Evolutionary conservation across 495 filamentous ascomycete species (phyloP), one percentile per base, ranked within the genome.

Genomic region (Amniculicola lignicola): DNA sequence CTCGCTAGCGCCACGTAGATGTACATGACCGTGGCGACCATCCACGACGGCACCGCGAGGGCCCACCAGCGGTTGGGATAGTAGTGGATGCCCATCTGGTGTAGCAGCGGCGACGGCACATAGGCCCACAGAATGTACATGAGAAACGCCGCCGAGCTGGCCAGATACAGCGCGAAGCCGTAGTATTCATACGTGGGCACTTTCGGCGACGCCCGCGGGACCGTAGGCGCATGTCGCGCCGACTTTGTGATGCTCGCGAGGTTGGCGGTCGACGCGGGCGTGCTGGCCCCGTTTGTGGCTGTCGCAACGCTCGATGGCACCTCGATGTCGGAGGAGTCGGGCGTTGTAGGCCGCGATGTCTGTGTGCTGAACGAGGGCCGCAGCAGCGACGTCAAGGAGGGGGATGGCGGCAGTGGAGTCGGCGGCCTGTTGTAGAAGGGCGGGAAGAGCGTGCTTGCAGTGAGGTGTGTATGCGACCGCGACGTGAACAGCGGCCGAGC

Each of bases 131-230:
- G 79, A 9, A 97, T 76, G 68, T 97, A 97, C 44, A 96, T 85
- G 22, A 91, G 69, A 67, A 96, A 97, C 1, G 79, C 82, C 31
- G 90, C 73, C 12, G 80, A 85, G 29, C 84, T 88, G 63, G 88
- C 85, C 22, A 98, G 78, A 69, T 98, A 97, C 22, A 98, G 79
- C 44, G 93, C 91, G 72, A 98, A 97, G 58, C 93, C 93, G 69
- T 98, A 97, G 79, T 98, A 98, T 67, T 98, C 93, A 70, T 98
- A 97, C 0, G 93, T 98, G 7, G 93, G 93, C 1, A 97, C 90
- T 62, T 90, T 91, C 0, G 93, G 93, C 37, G 85, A 85, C 14
- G 90, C 93, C 29, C 90, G 85, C 1, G 93, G 89, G 12, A 96
- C 82, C 0, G 87, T 87, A 37, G 83, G 83, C 29, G 85, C 79